Percentiles rank a stretch among this genome's conserved stretches.
Evolutionary conservation across 139 green algal species (phyloP).

Genomic region (Auxenochlorella pyrenoidosa): DNA sequence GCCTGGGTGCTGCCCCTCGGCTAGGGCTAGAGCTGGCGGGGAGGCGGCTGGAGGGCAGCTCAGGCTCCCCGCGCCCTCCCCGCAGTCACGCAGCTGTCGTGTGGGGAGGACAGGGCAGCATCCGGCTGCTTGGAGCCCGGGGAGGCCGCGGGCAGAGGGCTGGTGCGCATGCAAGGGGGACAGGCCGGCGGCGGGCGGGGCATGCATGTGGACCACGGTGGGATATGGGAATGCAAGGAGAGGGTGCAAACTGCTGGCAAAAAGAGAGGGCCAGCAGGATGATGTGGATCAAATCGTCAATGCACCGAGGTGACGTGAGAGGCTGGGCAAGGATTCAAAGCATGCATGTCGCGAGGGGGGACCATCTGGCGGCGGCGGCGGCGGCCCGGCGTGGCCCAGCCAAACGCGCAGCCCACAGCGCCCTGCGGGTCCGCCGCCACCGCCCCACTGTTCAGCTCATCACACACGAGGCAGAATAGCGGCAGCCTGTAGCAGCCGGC

Average conservation of each 20-base stretch:
- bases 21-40: constrained; percentile 2
- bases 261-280: too few species aligned
- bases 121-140: not conserved
- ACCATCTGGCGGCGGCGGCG: too few species aligned
- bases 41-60: not conserved
- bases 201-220: not conserved
- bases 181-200: not conserved
- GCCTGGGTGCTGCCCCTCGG: not conserved
- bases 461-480: not conserved
- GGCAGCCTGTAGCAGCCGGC: too few species aligned
- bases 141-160: not conserved
- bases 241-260: too few species aligned
- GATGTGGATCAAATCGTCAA: too few species aligned
- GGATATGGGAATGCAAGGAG: too few species aligned
- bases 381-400: too few species aligned
- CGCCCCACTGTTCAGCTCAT: not conserved
- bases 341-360: too few species aligned
- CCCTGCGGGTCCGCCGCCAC: too few species aligned
- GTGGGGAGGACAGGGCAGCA: not conserved
- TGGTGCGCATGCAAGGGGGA: not conserved
- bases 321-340: too few species aligned
- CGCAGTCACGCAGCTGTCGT: constrained; percentile 9
- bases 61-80: not conserved
- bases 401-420: too few species aligned
- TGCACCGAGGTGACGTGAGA: too few species aligned